Evolutionary conservation across 768 basidiomycete species (phyloP).

Genomic region (Macrocybe gigantea): DNA sequence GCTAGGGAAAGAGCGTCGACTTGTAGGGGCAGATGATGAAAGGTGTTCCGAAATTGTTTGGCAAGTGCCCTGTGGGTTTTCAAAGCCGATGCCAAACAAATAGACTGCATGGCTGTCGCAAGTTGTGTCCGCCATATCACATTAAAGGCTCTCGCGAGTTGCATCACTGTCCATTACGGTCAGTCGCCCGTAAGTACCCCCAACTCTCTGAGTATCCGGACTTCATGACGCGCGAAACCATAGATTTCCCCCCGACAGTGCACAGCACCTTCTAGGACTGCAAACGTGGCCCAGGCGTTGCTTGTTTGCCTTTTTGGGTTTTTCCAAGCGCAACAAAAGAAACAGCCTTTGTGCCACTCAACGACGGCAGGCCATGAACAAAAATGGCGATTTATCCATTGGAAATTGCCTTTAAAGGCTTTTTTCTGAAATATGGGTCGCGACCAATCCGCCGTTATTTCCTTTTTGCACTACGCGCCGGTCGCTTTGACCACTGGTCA

Average conservation of each 20-base stretch:
- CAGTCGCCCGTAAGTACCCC: no score
- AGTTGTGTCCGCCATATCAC: no score
- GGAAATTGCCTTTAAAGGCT: not conserved
- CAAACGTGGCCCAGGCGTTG: not conserved
- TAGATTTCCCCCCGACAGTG: not conserved
- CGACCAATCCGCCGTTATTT: conserved; percentile 2
- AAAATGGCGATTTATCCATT: not conserved
- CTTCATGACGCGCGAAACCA: not conserved
- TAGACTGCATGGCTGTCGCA: no score
- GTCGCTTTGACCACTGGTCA: not conserved
- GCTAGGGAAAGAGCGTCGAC: no score
- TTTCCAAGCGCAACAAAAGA: not conserved
- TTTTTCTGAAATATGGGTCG: not conserved
- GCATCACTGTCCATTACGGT: no score
- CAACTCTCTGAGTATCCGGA: no score
- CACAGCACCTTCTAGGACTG: not conserved
- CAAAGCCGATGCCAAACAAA: no score
- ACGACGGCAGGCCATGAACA: not conserved
- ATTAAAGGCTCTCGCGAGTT: no score
- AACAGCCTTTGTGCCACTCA: not conserved
- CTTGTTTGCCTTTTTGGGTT: not conserved
- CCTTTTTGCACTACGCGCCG: not conserved
- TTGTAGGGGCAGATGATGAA: no score
- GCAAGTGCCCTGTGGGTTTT: no score
- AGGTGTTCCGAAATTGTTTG: no score